These are phyloP conservation scores for Chionographis japonica DNA, from an alignment of 106 monocot genomes.

Conservation along the genomic window DNA sequence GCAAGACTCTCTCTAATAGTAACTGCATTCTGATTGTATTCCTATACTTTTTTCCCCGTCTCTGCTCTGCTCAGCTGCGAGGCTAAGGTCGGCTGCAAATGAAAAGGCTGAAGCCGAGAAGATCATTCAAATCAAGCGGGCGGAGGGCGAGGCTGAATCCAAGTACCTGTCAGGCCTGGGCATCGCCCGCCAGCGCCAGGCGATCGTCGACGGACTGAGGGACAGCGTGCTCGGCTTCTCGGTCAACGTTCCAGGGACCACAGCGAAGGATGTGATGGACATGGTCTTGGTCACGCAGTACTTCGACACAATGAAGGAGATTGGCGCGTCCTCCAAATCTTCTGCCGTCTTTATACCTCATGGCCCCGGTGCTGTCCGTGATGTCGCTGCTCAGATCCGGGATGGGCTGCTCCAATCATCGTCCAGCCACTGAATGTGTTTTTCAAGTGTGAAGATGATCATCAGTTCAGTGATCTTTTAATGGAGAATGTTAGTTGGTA, in stretches of 20 bases:
- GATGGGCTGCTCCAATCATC: background rate
- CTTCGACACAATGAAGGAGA: background rate
- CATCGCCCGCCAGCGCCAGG: background rate
- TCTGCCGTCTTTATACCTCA: background rate
- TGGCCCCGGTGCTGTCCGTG: background rate
- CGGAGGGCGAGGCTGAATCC: background rate
- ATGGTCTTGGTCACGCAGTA: background rate
- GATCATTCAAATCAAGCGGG: constrained; percentile 1
- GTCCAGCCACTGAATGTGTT: too few relatives aligned
- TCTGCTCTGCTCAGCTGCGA: background rate
- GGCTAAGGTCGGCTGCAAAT: background rate
- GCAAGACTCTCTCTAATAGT: too few relatives aligned
- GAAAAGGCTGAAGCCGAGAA: background rate
- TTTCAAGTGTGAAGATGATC: too few relatives aligned
- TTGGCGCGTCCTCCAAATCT: background rate
- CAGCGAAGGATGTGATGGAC: background rate
- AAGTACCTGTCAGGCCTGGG: background rate
- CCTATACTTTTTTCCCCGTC: too few relatives aligned
- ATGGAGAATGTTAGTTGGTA: too few relatives aligned
- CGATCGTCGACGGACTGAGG: background rate
- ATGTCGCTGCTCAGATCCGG: background rate
- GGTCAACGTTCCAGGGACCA: background rate
- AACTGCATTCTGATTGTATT: too few relatives aligned
- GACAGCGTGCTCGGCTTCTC: constrained; percentile 1
- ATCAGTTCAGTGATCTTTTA: too few relatives aligned